A percentile compares a stretch with the other conserved stretches of the same genome.
phyloP scores from a whole-genome alignment of 352 stramenopile species.

The Globisporangium ultimum region DNA sequence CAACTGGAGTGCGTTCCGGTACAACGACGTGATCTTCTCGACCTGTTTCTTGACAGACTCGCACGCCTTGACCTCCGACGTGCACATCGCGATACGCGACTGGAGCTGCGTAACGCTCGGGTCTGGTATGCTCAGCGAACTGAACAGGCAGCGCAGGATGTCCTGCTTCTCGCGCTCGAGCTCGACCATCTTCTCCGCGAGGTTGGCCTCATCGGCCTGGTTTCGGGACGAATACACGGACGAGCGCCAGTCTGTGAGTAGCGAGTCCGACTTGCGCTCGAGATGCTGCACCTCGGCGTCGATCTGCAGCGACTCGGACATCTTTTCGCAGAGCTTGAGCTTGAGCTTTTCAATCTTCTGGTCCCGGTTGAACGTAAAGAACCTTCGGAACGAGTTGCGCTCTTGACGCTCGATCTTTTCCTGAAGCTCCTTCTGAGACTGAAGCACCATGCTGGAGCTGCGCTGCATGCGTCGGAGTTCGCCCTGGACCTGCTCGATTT shows the following conservation, averaged over 20 bases:
- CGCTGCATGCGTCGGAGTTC: conserved; percentile 40
- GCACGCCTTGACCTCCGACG: conserved; percentile 63
- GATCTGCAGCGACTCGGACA: conserved; percentile 42
- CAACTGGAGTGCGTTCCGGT: conserved; percentile 61
- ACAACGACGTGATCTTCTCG: conserved; percentile 45
- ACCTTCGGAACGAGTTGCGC: conserved; percentile 44
- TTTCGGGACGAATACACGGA: conserved; percentile 21
- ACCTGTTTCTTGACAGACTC: conserved; percentile 73
- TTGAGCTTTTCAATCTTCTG: conserved; percentile 51
- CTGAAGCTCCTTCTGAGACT: conserved; percentile 61
- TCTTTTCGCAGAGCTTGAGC: conserved; percentile 50
- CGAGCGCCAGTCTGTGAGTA: conserved; percentile 45
- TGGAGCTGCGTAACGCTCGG: conserved; percentile 43
- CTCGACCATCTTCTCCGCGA: conserved; percentile 33
- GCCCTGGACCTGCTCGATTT: conserved; percentile 35
- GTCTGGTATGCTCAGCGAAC: conserved; percentile 44
- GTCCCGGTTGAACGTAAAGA: conserved; percentile 50
- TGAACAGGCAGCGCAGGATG: conserved; percentile 43
- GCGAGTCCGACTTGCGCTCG: conserved; percentile 46
- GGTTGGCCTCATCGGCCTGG: conserved; percentile 16
- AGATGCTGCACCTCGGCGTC: conserved; percentile 57
- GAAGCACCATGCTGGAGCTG: conserved; percentile 36
- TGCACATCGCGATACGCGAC: conserved; percentile 72
- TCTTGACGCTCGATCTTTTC: conserved; percentile 70
- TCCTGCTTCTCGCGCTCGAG: conserved; percentile 63